A percentile compares a stretch with the other conserved stretches of the same genome.
These are phyloP conservation scores for Scorias spongiosa DNA, from an alignment of 2,329 filamentous ascomycete genomes.

Conservation along the genomic window DNA sequence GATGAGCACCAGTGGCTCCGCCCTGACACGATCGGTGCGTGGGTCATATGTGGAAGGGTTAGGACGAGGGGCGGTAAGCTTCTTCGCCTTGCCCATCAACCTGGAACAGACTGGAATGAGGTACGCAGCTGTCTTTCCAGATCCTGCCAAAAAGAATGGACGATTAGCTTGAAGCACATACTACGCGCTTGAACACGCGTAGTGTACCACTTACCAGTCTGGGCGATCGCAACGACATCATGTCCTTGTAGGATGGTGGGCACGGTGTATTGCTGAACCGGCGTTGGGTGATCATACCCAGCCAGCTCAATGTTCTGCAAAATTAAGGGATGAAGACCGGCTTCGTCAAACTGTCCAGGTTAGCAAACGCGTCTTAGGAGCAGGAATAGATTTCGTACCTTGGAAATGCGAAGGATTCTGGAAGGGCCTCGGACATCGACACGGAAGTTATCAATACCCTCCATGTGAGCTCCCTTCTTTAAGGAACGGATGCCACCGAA, in stretches of 20 bases:
- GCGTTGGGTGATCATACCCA: slow-evolving; percentile 59
- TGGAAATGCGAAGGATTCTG: slow-evolving; percentile 32
- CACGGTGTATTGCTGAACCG: slow-evolving; percentile 74
- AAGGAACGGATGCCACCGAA: slow-evolving; percentile 43
- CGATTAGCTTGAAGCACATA: neutral
- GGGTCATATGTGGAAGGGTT: slow-evolving; percentile 38
- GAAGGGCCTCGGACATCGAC: slow-evolving; percentile 39
- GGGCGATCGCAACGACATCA: slow-evolving; percentile 78
- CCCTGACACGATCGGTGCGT: slow-evolving; percentile 41
- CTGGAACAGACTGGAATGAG: slow-evolving; percentile 77
- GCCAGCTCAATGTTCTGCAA: slow-evolving; percentile 59
- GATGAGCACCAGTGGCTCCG: slow-evolving; percentile 77
- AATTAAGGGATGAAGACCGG: slow-evolving; percentile 75
- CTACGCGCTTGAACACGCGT: slow-evolving; percentile 19
- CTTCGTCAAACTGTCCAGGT: slow-evolving; percentile 46
- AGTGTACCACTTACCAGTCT: slow-evolving; percentile 51
- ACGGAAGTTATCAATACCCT: slow-evolving; percentile 10
- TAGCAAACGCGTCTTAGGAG: too few relatives aligned
- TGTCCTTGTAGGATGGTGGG: slow-evolving; percentile 61
- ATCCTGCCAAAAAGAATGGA: slow-evolving; percentile 41
- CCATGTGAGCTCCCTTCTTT: neutral
- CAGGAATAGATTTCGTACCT: slow-evolving; percentile 21
- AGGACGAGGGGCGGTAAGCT: slow-evolving; percentile 64
- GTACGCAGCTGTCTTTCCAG: slow-evolving; percentile 90
- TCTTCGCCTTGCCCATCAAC: slow-evolving; percentile 91